Conservation (phyloP, 2,329 filamentous ascomycete species). For the Stachybotrys echinatus region DNA sequence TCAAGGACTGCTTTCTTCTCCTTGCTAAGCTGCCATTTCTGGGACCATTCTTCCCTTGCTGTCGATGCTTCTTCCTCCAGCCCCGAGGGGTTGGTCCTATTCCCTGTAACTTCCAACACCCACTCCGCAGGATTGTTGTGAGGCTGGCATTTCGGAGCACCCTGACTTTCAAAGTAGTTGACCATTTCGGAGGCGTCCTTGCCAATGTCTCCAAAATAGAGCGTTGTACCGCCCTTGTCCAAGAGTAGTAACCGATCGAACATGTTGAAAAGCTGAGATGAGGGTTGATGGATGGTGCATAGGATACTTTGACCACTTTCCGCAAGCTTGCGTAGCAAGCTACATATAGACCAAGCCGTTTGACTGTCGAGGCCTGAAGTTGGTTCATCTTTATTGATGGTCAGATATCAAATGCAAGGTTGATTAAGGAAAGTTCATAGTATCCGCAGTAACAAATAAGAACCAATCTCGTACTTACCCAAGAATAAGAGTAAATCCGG, state of each 20-base stretch:
- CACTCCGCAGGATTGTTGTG: background rate
- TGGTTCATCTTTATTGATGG: background rate
- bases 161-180: background rate
- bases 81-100: background rate
- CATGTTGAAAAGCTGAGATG: background rate
- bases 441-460: too few relatives aligned
- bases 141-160: background rate
- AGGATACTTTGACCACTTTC: background rate
- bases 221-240: background rate
- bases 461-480: background rate
- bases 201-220: background rate
- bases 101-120: background rate
- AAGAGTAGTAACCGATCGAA: background rate
- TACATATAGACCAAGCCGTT: slow-evolving; percentile 1
- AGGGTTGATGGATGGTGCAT: slow-evolving; percentile 1
- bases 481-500: background rate
- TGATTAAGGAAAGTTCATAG: too few relatives aligned
- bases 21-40: background rate
- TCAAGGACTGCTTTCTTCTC: background rate
- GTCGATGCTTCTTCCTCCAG: background rate
- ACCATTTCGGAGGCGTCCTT: background rate
- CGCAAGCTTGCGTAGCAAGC: background rate
- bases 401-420: too few relatives aligned
- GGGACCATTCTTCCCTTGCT: background rate
- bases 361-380: slow-evolving; percentile 1